phyloP scores from a whole-genome alignment of 2,329 filamentous ascomycete genomes.

The Hyphodiscus sp. region DNA sequence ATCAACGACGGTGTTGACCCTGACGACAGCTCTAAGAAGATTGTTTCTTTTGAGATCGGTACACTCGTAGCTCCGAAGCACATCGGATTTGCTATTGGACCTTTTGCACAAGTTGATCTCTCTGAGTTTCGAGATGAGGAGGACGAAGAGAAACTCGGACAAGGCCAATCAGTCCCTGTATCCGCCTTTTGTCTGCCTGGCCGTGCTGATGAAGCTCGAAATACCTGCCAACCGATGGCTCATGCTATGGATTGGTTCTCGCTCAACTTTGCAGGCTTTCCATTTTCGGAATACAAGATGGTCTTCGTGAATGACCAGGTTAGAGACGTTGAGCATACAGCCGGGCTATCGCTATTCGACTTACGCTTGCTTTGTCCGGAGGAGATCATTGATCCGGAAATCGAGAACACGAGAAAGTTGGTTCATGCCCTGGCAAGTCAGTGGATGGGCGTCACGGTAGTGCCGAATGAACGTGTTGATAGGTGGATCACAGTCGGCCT shows the following conservation, averaged over 20 bases:
- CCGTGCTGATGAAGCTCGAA: slow-evolving; percentile 72
- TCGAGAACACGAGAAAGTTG: slow-evolving; percentile 72
- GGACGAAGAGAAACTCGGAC: slow-evolving; percentile 83
- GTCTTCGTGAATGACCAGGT: slow-evolving; percentile 90
- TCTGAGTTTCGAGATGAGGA: slow-evolving; percentile 84
- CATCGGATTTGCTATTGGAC: slow-evolving; percentile 87
- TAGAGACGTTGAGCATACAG: slow-evolving; percentile 67
- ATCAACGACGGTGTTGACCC: slow-evolving; percentile 76
- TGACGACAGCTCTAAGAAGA: slow-evolving; percentile 74
- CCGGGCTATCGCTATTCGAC: slow-evolving; percentile 82
- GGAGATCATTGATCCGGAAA: slow-evolving; percentile 77
- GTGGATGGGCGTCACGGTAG: slow-evolving; percentile 90
- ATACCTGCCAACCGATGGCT: slow-evolving; percentile 80
- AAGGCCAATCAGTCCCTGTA: slow-evolving; percentile 73
- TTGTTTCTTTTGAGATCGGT: slow-evolving; percentile 74
- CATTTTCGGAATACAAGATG: slow-evolving; percentile 86
- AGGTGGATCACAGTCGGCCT: slow-evolving; percentile 87
- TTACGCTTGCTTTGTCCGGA: slow-evolving; percentile 78
- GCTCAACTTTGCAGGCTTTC: slow-evolving; percentile 81
- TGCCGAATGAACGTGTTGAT: slow-evolving; percentile 73
- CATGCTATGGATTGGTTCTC: slow-evolving; percentile 88
- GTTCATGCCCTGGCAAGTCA: slow-evolving; percentile 83
- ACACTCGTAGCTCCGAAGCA: slow-evolving; percentile 77
- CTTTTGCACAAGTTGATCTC: slow-evolving; percentile 89
- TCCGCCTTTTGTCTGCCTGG: slow-evolving; percentile 88